A percentile compares a stretch with the other conserved stretches of the same genome.
Evolutionary conservation across 208 protist genomes (phyloP).

Genomic region (Trichomonas tenax): DNA sequence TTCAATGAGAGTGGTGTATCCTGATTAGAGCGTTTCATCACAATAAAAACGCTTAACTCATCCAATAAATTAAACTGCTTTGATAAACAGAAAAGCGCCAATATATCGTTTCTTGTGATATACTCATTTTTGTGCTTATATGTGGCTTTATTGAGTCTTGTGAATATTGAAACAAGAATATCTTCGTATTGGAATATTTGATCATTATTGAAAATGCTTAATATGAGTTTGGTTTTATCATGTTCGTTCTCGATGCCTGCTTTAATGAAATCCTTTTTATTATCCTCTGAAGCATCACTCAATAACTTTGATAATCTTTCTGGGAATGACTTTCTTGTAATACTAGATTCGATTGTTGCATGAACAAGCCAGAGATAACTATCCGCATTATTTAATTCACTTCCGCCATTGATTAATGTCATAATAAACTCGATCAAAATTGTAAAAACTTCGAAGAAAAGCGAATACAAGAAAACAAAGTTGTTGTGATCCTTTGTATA

Average conservation of each 20-base stretch:
- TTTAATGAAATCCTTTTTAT: background rate
- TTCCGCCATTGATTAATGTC: background rate
- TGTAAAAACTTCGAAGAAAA: background rate
- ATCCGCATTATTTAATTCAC: background rate
- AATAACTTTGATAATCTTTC: background rate
- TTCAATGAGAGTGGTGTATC: background rate
- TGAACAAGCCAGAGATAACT: background rate
- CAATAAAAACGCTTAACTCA: background rate
- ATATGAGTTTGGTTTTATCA: background rate
- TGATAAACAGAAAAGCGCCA: background rate
- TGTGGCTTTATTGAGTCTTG: background rate
- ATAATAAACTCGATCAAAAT: background rate
- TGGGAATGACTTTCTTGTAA: background rate
- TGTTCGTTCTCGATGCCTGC: background rate
- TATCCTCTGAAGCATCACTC: background rate
- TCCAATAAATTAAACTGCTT: background rate
- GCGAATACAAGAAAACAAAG: background rate
- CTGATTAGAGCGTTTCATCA: background rate
- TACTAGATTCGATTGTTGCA: background rate
- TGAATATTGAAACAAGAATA: background rate
- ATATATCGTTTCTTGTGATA: background rate
- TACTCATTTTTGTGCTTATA: background rate
- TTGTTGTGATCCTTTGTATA: background rate
- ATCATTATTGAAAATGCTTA: background rate
- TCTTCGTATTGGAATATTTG: background rate